Percentiles rank a stretch among this genome's conserved stretches.
Conservation (phyloP, 495 filamentous ascomycete species). For the Aspergillus heteromorphus region DNA sequence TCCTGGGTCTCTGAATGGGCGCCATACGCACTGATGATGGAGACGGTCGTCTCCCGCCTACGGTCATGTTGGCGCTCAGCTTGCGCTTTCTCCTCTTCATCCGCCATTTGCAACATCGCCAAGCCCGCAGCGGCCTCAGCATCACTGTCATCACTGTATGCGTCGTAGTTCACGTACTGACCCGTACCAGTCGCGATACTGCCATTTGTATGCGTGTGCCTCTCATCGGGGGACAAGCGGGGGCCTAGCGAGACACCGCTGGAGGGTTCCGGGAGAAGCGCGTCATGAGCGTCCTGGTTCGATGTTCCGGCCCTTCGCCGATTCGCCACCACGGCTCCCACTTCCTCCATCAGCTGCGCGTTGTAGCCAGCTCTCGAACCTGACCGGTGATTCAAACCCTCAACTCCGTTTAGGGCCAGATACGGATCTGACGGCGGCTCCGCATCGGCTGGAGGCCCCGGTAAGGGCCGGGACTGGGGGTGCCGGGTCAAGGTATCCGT, state of each 20-base stretch:
- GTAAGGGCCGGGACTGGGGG: slow-evolving; percentile 56
- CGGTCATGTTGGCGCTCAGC: slow-evolving; percentile 43
- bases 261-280: slow-evolving; percentile 1
- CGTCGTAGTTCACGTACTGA: slow-evolving; percentile 46
- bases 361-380: slow-evolving; percentile 29
- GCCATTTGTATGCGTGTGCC: slow-evolving; percentile 48
- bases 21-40: slow-evolving; percentile 28
- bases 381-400: slow-evolving; percentile 6
- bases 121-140: slow-evolving; percentile 84
- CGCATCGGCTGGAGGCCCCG: slow-evolving; percentile 48
- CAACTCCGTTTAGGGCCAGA: slow-evolving; percentile 16
- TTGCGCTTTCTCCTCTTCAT: slow-evolving; percentile 66
- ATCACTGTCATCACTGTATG: slow-evolving; percentile 73
- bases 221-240: slow-evolving; percentile 34
- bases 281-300: slow-evolving; percentile 16
- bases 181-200: slow-evolving; percentile 40
- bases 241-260: neutral
- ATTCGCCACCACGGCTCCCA: slow-evolving; percentile 42
- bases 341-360: slow-evolving; percentile 43
- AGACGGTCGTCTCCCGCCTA: slow-evolving; percentile 44
- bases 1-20: slow-evolving; percentile 19
- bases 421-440: slow-evolving; percentile 28
- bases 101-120: slow-evolving; percentile 76
- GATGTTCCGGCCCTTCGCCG: slow-evolving; percentile 23
- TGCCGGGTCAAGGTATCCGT: slow-evolving; percentile 52